Conservation (phyloP, 306 rosid genomes). For the Quercus alba region DNA sequence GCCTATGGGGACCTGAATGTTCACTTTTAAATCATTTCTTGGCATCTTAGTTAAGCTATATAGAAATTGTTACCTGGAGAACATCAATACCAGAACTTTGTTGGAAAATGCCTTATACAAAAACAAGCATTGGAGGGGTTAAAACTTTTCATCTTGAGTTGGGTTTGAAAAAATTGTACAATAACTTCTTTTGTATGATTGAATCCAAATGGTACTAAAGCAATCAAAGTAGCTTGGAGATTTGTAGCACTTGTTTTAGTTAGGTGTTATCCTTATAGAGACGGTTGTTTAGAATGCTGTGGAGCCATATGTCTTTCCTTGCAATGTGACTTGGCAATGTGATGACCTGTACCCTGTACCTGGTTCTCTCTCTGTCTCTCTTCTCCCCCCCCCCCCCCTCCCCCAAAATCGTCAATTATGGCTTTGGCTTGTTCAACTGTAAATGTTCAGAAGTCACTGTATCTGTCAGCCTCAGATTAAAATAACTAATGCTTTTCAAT, state of each 20-base stretch:
- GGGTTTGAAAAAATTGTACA: not conserved
- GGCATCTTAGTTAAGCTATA: not conserved
- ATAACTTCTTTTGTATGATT: not conserved
- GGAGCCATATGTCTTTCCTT: not conserved
- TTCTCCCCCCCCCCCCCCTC: too few species aligned
- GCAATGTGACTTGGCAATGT: not conserved
- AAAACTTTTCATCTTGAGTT: not conserved
- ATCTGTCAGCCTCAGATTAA: not conserved
- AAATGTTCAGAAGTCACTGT: not conserved
- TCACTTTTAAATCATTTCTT: not conserved
- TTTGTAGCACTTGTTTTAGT: not conserved
- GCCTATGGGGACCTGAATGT: too few species aligned
- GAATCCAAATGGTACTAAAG: not conserved
- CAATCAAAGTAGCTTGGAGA: not conserved
- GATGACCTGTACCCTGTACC: too few species aligned
- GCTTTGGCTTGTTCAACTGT: not conserved
- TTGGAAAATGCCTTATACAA: not conserved
- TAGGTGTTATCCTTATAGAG: not conserved
- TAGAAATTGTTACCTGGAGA: not conserved
- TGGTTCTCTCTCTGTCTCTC: too few species aligned
- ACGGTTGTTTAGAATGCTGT: not conserved
- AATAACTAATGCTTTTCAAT: not conserved
- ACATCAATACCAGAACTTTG: not conserved
- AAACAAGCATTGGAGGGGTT: not conserved
- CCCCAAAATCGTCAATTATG: not conserved